These are phyloP conservation scores for Pterulicium gracile DNA, from an alignment of 1,284 basidiomycete genomes.

Conservation along the genomic window DNA sequence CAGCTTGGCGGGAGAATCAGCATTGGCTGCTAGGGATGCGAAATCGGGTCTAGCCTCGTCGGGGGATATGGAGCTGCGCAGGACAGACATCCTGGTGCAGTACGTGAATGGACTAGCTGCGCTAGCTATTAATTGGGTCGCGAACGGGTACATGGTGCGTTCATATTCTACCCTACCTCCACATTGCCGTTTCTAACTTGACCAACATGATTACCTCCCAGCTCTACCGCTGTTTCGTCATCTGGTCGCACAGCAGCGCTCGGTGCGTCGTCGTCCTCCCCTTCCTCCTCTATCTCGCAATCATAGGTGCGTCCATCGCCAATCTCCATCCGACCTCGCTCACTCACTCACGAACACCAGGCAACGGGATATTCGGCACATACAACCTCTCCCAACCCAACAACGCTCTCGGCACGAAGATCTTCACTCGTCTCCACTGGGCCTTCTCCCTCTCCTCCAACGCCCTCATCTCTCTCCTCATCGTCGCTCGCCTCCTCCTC, in stretches of 20 bases:
- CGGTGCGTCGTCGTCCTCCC: not conserved
- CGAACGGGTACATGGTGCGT: not conserved
- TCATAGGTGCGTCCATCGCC: not conserved
- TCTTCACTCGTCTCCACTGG: not conserved
- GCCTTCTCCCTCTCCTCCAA: not conserved
- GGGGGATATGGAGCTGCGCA: too few relatives aligned
- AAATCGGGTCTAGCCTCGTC: too few relatives aligned
- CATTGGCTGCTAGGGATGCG: too few relatives aligned
- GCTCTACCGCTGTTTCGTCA: not conserved
- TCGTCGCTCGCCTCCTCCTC: not conserved
- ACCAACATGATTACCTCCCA: not conserved
- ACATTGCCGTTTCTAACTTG: not conserved
- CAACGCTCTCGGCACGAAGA: not conserved
- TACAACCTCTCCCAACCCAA: too few relatives aligned
- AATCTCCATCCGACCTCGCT: not conserved
- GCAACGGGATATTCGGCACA: not conserved
- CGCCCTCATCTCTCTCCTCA: not conserved
- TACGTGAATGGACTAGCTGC: not conserved
- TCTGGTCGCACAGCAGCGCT: not conserved
- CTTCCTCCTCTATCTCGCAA: not conserved
- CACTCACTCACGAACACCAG: not conserved
- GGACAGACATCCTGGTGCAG: not conserved
- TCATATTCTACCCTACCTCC: not conserved
- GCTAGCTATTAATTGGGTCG: not conserved
- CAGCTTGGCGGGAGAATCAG: not conserved